Base-by-base conservation (phyloP, 306 rosid genomes). In the Abrus precatorius region DNA sequence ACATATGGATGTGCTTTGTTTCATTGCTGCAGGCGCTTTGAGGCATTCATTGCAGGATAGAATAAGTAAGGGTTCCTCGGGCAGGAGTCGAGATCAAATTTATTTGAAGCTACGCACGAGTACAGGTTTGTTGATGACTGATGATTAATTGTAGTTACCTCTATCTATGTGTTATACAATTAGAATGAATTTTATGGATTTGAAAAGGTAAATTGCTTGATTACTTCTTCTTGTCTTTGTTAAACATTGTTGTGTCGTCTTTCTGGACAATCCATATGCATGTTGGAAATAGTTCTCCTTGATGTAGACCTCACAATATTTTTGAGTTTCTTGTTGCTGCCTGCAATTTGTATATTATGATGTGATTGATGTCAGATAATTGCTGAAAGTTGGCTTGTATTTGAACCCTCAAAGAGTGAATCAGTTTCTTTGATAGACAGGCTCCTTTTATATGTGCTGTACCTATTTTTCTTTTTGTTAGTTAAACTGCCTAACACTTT, bases 21-120 rank as follows among this genome's bases (percentile, higher is more conserved):
- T 76, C 28, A 34, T 78, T 86, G 47, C 69, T 68, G 71, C 84
- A 95, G 97, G 98, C 76, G 98, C 99, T 76, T 86, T 95, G 44
- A 92, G 99, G 30, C 99, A 92, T 75, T 95, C 99, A 7, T 77
- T 95, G 73, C 99, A 93, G 86, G 99, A 93, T 69, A 91, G 99
- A 88, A 74, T 95, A 84, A 87, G 99, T 76, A 95, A 89, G 76
- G 80, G 91, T 78, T 76, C 93, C 55, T 69, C 98, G 2, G 96
- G 98, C 12, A 91, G 78, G 85, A 27, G 86, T 63, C 93, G 94
- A 33, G 99, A 95, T 91, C 93, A 91, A 82, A 95, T 95, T 86
- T 81, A 88, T 73, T 86, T 95, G 88, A 95, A 93, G 84, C 91
- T 95, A 32, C 91, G 93, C n/a, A 95, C 97, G 3, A 95, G 98